Evolutionary conservation across 768 basidiomycete genomes (phyloP), one percentile per base, ranked within the genome.

Genomic region (Leccinum longicurvipes): DNA sequence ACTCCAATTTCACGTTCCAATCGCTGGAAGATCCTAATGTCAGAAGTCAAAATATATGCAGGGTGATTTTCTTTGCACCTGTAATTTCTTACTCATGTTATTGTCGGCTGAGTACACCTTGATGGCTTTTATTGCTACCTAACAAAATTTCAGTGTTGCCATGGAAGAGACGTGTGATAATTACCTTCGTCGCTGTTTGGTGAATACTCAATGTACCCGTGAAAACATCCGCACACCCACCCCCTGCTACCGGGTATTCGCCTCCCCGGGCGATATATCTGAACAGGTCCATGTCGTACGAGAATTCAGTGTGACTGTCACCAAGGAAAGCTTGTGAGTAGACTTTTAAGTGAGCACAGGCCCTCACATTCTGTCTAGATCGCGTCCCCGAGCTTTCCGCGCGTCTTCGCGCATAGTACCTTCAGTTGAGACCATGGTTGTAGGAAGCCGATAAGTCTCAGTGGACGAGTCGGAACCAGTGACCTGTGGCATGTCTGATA

Each of bases 91-190:
- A 25, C 8, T 1, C 14, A 25, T 28, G 23, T 45, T 15, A 14
- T 52, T 41, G 9, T 44, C 57, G 31, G 10, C 5, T 7, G 31
- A 36, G 46, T 44, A 57, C 41, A 49, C 32, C 25, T 45, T 59
- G n/a, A 57, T 59, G 9, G 27, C 47, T 24, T 54, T 54, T 14
- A 54, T 39, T 9, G 46, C 45, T 19, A 53, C 44, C 58, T 57
- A 21, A 21, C 17, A 9, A 3, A 6, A 25, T 34, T 34, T 53
- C 15, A 58, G 41, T 31, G 10, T 3, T 41, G 7, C 3, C 11
- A 31, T 24, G 15, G 23, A 44, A 24, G 19, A 25, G 47, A 29
- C 9, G 14, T 3, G 21, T 27, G 39, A 17, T 17, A 47, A 32
- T 12, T 29, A 51, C 46, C 19, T 21, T n/a, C 4, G 1, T 47